These are phyloP conservation scores for Podila clonocystis DNA, from an alignment of 192 early-diverging fungal genomes.

Conservation along the genomic window DNA sequence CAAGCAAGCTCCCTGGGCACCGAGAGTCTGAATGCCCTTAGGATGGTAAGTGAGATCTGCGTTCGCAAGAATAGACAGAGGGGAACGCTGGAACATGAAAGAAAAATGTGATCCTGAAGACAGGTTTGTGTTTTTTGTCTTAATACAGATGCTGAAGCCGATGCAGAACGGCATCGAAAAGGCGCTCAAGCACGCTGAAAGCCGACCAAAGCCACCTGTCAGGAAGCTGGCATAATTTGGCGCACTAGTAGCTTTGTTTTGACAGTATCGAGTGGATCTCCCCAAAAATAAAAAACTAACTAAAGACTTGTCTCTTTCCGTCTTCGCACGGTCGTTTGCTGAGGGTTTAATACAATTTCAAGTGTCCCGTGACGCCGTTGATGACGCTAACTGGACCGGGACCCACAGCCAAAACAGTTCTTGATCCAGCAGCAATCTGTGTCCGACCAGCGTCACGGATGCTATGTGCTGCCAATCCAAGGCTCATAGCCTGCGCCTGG, in stretches of 20 bases:
- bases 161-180: constrained; percentile 50
- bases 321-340: not conserved
- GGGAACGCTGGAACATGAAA: not conserved
- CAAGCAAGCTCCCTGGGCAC: constrained; percentile 47
- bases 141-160: constrained; percentile 53
- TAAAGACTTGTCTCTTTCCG: no score
- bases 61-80: not conserved
- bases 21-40: constrained; percentile 27
- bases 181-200: constrained; percentile 56
- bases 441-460: constrained; percentile 94
- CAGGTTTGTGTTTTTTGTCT: not conserved
- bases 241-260: not conserved
- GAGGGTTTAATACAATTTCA: constrained; percentile 31
- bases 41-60: constrained; percentile 17
- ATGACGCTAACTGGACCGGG: constrained; percentile 69
- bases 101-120: not conserved
- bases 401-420: constrained; percentile 94
- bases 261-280: not conserved
- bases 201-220: constrained; percentile 12
- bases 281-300: no score
- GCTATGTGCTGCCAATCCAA: constrained; percentile 72
- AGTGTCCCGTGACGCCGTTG: constrained; percentile 38
- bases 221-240: constrained; percentile 9
- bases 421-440: constrained; percentile 90
- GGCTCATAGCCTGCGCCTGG: constrained; percentile 64